Percentiles rank a stretch among this genome's conserved stretches.
phyloP scores from a whole-genome alignment of 495 filamentous ascomycete genomes.

The Recurvomyces mirabilis region DNA sequence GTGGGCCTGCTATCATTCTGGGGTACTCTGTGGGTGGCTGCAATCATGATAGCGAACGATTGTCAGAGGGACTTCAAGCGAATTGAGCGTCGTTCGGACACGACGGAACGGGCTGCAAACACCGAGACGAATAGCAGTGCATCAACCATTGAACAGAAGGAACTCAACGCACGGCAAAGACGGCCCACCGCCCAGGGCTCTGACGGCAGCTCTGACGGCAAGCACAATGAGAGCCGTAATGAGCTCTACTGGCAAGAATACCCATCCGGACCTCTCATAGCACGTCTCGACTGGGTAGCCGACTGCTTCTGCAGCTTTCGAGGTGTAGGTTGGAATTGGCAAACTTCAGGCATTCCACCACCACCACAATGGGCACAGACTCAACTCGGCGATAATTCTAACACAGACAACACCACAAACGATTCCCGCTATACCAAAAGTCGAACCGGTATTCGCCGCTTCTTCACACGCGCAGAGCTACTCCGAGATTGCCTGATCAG shows the following conservation, averaged over 20 bases:
- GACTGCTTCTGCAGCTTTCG: constrained; percentile 60
- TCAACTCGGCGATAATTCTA: constrained; percentile 24
- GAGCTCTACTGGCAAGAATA: constrained; percentile 62
- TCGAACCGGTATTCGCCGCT: constrained; percentile 13
- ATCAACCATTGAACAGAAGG: neutral
- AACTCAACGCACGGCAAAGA: neutral
- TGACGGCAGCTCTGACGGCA: neutral
- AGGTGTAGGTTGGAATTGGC: constrained; percentile 70
- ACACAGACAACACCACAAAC: constrained; percentile 17
- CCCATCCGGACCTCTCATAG: constrained; percentile 43
- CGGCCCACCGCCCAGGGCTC: neutral
- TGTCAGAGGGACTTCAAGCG: constrained; percentile 56
- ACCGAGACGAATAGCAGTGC: neutral
- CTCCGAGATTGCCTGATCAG: constrained; percentile 8
- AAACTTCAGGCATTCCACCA: constrained; percentile 46
- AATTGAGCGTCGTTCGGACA: constrained; percentile 37
- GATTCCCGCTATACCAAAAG: neutral
- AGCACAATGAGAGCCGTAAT: neutral
- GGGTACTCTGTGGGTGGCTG: constrained; percentile 52
- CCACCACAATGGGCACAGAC: constrained; percentile 41
- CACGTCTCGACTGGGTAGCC: constrained; percentile 60
- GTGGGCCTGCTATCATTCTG: constrained; percentile 55
- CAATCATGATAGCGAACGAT: constrained; percentile 52
- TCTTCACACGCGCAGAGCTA: neutral
- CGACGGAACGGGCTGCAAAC: neutral